phyloP scores from a whole-genome alignment of 345 rosid species.

The Eucalyptus brandiana region DNA sequence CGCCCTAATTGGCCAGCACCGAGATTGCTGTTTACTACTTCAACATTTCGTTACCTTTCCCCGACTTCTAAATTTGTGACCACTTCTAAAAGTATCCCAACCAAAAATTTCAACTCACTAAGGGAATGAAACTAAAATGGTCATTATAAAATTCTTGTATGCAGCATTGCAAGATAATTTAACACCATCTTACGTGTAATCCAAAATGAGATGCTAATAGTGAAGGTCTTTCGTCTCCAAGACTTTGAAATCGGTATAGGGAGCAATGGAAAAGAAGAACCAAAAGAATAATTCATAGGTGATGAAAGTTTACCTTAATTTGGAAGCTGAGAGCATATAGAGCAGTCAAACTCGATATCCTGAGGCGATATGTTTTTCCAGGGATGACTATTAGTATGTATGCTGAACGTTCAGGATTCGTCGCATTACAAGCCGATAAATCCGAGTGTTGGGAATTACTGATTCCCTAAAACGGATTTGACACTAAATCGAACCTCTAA shows the following conservation, averaged over 20 bases:
- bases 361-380: conserved; percentile 51
- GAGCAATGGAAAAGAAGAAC: not conserved
- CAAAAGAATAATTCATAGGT: not conserved
- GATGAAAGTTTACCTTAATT: conserved; percentile 30
- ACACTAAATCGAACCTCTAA: no score
- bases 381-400: conserved; percentile 32
- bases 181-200: not conserved
- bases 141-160: not conserved
- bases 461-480: no score
- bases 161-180: not conserved
- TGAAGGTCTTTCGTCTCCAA: not conserved
- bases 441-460: no score
- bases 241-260: not conserved
- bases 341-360: conserved; percentile 43
- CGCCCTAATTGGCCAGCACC: no score
- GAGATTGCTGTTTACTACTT: not conserved
- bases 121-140: not conserved
- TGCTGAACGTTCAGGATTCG: conserved; percentile 40
- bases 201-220: not conserved
- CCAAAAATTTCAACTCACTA: not conserved
- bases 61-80: not conserved
- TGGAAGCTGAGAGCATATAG: conserved; percentile 72
- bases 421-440: conserved; percentile 16
- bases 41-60: not conserved
- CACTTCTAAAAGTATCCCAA: not conserved